Conservation (phyloP, 805 yeast genomes). For the Starmerella stellata region DNA sequence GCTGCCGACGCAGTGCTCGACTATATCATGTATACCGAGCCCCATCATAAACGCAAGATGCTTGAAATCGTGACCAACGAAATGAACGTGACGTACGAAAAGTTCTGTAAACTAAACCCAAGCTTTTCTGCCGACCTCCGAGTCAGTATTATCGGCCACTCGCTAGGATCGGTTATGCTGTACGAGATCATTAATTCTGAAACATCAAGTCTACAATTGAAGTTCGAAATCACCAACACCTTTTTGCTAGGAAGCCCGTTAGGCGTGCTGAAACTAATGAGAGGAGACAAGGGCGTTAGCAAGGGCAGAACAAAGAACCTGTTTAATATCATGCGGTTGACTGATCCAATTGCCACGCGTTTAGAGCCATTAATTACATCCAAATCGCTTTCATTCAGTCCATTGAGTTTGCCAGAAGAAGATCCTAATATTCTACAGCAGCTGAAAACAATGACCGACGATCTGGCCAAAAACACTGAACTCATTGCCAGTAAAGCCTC, state of each 20-base stretch:
- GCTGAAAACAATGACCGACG: conserved; percentile 26
- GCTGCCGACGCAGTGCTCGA: conserved; percentile 80
- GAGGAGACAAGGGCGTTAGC: conserved; percentile 27
- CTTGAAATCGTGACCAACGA: conserved; percentile 41
- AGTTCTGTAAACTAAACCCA: conserved; percentile 48
- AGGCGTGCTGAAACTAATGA: conserved; percentile 66
- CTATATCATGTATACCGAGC: conserved; percentile 57
- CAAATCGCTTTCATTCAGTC: conserved; percentile 32
- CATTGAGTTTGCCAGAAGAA: conserved; percentile 40
- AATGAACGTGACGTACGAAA: conserved; percentile 42
- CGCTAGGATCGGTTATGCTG: conserved; percentile 71
- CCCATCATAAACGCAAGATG: conserved; percentile 44
- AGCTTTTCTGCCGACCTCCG: conserved; percentile 44
- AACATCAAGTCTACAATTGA: conserved; percentile 28
- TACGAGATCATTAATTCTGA: conserved; percentile 43
- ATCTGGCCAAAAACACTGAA: conserved; percentile 20
- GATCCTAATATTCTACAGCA: conserved; percentile 26
- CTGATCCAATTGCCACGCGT: conserved; percentile 83
- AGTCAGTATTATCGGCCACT: conserved; percentile 75
- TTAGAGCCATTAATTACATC: conserved; percentile 61
- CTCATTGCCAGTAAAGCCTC: conserved; percentile 13
- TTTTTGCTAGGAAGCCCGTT: conserved; percentile 82
- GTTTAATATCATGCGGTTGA: conserved; percentile 73
- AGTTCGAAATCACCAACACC: conserved; percentile 54
- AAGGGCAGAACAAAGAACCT: conserved; percentile 33